A percentile compares a stretch with the other conserved stretches of the same genome.
phyloP scores from a whole-genome alignment of 2,329 filamentous ascomycete species.

The Ustulina deusta region DNA sequence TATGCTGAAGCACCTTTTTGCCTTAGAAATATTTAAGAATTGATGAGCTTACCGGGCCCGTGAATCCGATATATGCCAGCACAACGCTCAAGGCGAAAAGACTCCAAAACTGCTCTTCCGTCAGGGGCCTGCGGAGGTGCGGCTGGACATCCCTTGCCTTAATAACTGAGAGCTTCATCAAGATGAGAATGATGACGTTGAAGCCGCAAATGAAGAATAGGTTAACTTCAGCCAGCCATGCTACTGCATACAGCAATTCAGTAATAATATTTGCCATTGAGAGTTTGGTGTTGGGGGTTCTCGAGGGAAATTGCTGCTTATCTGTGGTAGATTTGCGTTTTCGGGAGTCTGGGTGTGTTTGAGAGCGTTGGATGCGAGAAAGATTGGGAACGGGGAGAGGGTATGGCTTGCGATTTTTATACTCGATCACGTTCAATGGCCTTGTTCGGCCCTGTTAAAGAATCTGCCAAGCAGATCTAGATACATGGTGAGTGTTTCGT shows the following conservation, averaged over 20 bases:
- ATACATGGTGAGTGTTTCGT: background rate
- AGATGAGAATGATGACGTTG: background rate
- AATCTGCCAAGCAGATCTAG: background rate
- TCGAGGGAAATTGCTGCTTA: background rate
- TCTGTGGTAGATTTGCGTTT: background rate
- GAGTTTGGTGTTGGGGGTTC: background rate
- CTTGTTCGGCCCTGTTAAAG: background rate
- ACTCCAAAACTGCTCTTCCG: background rate
- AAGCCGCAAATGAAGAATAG: background rate
- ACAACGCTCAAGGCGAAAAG: background rate
- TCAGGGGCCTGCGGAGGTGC: background rate
- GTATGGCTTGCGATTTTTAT: background rate
- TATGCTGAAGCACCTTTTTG: too few species aligned
- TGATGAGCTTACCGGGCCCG: background rate
- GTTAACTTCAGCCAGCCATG: background rate
- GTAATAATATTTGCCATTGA: background rate
- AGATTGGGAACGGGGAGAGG: background rate
- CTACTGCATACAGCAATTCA: background rate
- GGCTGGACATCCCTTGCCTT: background rate
- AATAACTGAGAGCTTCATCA: background rate
- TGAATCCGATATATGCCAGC: background rate
- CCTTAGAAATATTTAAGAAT: background rate
- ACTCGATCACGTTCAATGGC: background rate
- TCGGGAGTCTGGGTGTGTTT: too few species aligned
- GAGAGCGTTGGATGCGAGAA: too few species aligned